Evolutionary conservation across 73 alveolate species (phyloP), one percentile per base, ranked within the genome.

Genomic region (Durusdinium trenchii): DNA sequence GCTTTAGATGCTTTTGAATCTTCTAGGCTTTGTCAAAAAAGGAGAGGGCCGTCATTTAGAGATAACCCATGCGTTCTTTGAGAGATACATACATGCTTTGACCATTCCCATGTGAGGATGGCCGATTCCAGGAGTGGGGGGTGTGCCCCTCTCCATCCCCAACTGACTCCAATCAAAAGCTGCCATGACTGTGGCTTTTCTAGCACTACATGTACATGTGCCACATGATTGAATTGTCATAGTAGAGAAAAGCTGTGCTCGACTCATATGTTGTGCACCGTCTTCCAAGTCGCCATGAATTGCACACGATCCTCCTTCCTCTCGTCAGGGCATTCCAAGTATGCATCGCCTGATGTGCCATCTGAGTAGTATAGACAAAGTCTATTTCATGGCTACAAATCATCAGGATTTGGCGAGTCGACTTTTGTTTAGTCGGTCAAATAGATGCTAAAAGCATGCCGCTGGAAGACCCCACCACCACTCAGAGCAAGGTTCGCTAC

Each of bases 301-400:
- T 91, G 97, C 54, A 91, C 97, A 28, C 97, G 97, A 38, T 91
- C 97, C 81, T 91, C 97, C 4, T 75, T 69, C 86, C 81, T 91
- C 81, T 67, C 97, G 60, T 91, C 97, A 12, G 97, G 97, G 48
- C 97, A 69, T 40, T 91, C 97, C 87, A 69, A 76, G 60, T 91
- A 91, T 10, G 97, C 97, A 20, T 91, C 97, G 43, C 97, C 97
- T 91, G 86, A 35, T 60, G 73, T 23, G 30, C 73, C n/a, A n/a
- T n/a, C n/a, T n/a, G n/a, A n/a, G n/a, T n/a, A n/a, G n/a, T n/a
- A n/a, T n/a, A n/a, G n/a, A n/a, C n/a, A n/a, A n/a, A n/a, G n/a
- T n/a, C n/a, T n/a, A n/a, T n/a, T n/a, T n/a, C n/a, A n/a, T n/a
- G n/a, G n/a, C n/a, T n/a, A n/a, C n/a, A n/a, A n/a, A n/a, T n/a